phyloP scores from a whole-genome alignment of 306 rosid species.

The Corylus avellana region DNA sequence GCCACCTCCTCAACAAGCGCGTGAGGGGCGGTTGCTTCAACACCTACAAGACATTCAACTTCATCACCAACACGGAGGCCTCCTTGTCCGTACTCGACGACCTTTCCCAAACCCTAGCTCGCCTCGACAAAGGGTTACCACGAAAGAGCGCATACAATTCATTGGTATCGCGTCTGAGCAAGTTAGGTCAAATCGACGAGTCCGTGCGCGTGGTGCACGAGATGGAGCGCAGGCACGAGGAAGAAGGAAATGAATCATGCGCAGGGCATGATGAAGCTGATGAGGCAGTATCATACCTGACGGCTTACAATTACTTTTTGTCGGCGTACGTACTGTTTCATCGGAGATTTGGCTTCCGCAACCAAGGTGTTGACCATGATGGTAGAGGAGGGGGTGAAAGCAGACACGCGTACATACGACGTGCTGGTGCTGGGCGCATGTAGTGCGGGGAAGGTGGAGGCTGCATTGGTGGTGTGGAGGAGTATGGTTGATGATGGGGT shows the following conservation, averaged over 20 bases:
- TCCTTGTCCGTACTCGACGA: conserved; percentile 28
- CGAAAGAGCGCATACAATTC: conserved; percentile 51
- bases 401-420: conserved; percentile 52
- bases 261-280: conserved; percentile 38
- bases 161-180: conserved; percentile 57
- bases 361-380: conserved; percentile 36
- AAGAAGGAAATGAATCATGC: conserved; percentile 33
- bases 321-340: conserved; percentile 30
- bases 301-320: conserved; percentile 41
- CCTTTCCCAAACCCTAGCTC: conserved; percentile 33
- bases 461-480: conserved; percentile 56
- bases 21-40: conserved; percentile 44
- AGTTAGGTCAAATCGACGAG: conserved; percentile 34
- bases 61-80: conserved; percentile 42
- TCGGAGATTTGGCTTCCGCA: conserved; percentile 35
- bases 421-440: conserved; percentile 67
- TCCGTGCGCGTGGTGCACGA: conserved; percentile 35
- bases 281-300: conserved; percentile 37
- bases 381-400: conserved; percentile 34
- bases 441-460: conserved; percentile 48
- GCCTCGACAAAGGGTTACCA: conserved; percentile 36
- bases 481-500: conserved; percentile 67
- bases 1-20: conserved; percentile 56
- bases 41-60: conserved; percentile 52
- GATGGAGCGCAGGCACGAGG: conserved; percentile 40